phyloP scores from a whole-genome alignment of 2,329 filamentous ascomycete genomes.

The Emmonsia crescens region DNA sequence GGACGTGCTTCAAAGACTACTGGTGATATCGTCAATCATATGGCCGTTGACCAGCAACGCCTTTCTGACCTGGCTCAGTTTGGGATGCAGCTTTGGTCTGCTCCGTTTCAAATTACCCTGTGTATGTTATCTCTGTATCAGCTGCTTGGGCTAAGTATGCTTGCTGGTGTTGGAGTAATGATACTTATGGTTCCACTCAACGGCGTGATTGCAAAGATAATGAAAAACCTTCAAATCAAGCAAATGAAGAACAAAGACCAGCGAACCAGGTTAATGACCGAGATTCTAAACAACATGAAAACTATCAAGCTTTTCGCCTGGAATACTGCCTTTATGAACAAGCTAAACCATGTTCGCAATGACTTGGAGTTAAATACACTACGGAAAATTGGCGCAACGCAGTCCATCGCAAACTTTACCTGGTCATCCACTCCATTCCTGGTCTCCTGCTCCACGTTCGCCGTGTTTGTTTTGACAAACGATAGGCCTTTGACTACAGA shows the following conservation, averaged over 20 bases:
- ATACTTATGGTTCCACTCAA: constrained; percentile 95
- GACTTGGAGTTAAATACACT: constrained; percentile 91
- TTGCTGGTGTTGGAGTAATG: constrained; percentile 92
- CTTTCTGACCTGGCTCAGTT: constrained; percentile 92
- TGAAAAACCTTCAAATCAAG: constrained; percentile 87
- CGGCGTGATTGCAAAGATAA: constrained; percentile 77
- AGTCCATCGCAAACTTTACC: constrained; percentile 91
- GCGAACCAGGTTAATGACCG: constrained; percentile 83
- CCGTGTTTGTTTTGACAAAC: constrained; percentile 80
- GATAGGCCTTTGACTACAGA: constrained; percentile 77
- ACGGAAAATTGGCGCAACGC: constrained; percentile 87
- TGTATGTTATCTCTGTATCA: constrained; percentile 96
- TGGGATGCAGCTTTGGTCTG: constrained; percentile 90
- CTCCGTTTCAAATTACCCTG: constrained; percentile 88
- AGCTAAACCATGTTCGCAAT: constrained; percentile 90
- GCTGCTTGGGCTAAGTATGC: constrained; percentile 88
- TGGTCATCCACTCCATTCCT: constrained; percentile 97
- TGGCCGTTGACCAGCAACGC: constrained; percentile 95
- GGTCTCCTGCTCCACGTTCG: constrained; percentile 93
- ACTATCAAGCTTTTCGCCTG: constrained; percentile 98
- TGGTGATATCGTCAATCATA: constrained; percentile 97
- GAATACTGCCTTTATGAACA: constrained; percentile 95
- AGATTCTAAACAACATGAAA: constrained; percentile 99
- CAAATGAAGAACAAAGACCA: constrained; percentile 99
- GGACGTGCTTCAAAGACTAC: constrained; percentile 81